Evolutionary conservation across 495 filamentous ascomycete genomes (phyloP).

Genomic region (Neurospora sp.): DNA sequence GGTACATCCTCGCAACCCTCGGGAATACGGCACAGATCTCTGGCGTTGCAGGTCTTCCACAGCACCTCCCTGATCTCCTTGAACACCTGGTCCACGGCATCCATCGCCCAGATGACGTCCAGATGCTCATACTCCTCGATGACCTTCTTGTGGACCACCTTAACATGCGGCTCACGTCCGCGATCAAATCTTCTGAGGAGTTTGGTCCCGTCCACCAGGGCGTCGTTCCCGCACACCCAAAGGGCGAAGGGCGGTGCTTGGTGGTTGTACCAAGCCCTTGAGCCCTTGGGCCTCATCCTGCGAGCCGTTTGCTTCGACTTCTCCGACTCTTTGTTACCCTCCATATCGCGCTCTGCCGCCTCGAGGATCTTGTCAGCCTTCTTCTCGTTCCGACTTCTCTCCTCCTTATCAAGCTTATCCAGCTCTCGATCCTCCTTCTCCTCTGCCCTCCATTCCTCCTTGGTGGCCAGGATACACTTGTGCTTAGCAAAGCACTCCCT

Average conservation of each 20-base stretch:
- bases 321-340: not conserved
- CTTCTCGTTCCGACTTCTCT: not conserved
- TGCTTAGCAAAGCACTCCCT: slow-evolving; percentile 84
- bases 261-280: slow-evolving; percentile 71
- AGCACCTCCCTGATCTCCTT: slow-evolving; percentile 72
- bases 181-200: slow-evolving; percentile 65
- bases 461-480: slow-evolving; percentile 78
- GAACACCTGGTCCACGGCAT: slow-evolving; percentile 74
- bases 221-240: slow-evolving; percentile 77
- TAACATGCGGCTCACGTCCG: slow-evolving; percentile 73
- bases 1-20: slow-evolving; percentile 47
- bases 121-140: slow-evolving; percentile 92
- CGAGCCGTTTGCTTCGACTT: slow-evolving; percentile 8
- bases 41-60: slow-evolving; percentile 59
- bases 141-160: slow-evolving; percentile 69
- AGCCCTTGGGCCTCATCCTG: slow-evolving; percentile 25
- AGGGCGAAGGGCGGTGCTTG: slow-evolving; percentile 76
- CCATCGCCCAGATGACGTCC: slow-evolving; percentile 94
- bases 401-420: slow-evolving; percentile 9
- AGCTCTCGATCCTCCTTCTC: slow-evolving; percentile 47
- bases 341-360: slow-evolving; percentile 9
- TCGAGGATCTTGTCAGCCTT: slow-evolving; percentile 1
- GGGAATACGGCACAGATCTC: slow-evolving; percentile 50
- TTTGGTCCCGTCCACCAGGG: slow-evolving; percentile 71
- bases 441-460: slow-evolving; percentile 54